A percentile compares a stretch with the other conserved stretches of the same genome.
phyloP scores from a whole-genome alignment of 1,284 basidiomycete species.

The Vanrija sp. region DNA sequence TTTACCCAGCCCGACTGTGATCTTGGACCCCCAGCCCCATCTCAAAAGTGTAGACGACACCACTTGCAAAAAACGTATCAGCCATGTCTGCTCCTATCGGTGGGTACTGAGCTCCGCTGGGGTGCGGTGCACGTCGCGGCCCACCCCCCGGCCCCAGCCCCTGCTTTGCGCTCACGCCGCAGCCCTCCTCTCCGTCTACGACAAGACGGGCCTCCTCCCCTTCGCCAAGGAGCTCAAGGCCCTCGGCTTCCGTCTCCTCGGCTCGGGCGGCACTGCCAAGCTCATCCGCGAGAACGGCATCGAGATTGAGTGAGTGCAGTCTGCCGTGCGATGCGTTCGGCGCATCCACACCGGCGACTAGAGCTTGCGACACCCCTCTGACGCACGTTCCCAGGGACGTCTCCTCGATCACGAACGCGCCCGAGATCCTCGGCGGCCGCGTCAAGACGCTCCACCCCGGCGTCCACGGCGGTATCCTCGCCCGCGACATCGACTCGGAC shows the following conservation, averaged over 20 bases:
- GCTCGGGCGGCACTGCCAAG: constrained; percentile 96
- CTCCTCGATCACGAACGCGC: constrained; percentile 94
- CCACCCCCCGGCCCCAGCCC: not conserved
- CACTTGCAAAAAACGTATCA: no score
- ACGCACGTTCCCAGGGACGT: constrained; percentile 68
- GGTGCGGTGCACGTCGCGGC: not conserved
- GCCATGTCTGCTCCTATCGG: constrained; percentile 16
- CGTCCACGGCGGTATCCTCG: constrained; percentile 94
- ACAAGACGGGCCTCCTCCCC: constrained; percentile 87
- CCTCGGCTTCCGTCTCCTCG: constrained; percentile 82
- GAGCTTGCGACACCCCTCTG: not conserved
- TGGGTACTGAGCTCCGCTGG: not conserved
- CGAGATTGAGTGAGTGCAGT: constrained; percentile 69
- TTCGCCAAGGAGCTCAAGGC: constrained; percentile 78
- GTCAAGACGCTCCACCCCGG: constrained; percentile 99
- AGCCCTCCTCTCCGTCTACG: constrained; percentile 93
- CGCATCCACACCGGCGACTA: no score
- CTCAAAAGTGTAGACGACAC: no score
- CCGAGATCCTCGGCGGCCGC: constrained; percentile 98
- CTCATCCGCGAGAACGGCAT: constrained; percentile 93
- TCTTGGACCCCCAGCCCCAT: no score
- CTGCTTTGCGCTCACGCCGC: not conserved
- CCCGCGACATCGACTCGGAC: constrained; percentile 81
- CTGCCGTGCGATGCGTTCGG: not conserved
- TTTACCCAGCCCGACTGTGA: no score